Conservation (phyloP, 2,329 filamentous ascomycete species). For the Polytolypa hystricis region DNA sequence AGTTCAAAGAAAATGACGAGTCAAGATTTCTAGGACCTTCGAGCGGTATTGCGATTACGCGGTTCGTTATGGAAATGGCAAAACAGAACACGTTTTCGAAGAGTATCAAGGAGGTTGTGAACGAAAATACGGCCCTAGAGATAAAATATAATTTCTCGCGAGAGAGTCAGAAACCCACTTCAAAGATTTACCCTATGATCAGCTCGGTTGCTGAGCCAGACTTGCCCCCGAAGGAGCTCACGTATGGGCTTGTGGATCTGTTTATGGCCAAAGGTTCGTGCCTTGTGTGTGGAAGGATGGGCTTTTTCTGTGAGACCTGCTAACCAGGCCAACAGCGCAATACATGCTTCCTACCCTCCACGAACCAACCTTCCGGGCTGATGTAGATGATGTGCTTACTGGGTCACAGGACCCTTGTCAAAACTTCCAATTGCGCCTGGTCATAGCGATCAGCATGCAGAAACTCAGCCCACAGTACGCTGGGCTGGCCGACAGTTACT, state of each 20-base stretch:
- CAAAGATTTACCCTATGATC: constrained; percentile 81
- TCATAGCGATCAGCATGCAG: constrained; percentile 88
- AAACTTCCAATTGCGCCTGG: constrained; percentile 81
- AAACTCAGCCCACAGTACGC: constrained; percentile 82
- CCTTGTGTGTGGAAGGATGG: not conserved
- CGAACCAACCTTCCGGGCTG: constrained; percentile 63
- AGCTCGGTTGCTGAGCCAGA: constrained; percentile 69
- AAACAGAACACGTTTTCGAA: constrained; percentile 87
- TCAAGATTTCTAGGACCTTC: constrained; percentile 85
- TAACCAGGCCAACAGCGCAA: constrained; percentile 50
- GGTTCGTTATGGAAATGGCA: constrained; percentile 89
- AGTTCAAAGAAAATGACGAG: constrained; percentile 75
- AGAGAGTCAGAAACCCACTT: constrained; percentile 55
- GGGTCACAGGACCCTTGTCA: constrained; percentile 68
- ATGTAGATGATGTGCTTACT: constrained; percentile 70
- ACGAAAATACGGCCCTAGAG: constrained; percentile 56
- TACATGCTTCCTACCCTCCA: constrained; percentile 80
- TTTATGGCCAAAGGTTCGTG: constrained; percentile 68
- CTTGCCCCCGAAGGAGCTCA: constrained; percentile 62
- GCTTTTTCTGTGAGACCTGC: constrained; percentile 6
- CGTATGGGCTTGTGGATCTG: constrained; percentile 68
- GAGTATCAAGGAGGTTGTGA: constrained; percentile 84
- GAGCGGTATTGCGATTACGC: constrained; percentile 89
- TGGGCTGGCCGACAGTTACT: constrained; percentile 91
- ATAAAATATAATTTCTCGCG: constrained; percentile 57